Evolutionary conservation across 2,329 filamentous ascomycete species (phyloP), one percentile per base, ranked within the genome.

Genomic region (Aspergillus oerlinghausenensis): DNA sequence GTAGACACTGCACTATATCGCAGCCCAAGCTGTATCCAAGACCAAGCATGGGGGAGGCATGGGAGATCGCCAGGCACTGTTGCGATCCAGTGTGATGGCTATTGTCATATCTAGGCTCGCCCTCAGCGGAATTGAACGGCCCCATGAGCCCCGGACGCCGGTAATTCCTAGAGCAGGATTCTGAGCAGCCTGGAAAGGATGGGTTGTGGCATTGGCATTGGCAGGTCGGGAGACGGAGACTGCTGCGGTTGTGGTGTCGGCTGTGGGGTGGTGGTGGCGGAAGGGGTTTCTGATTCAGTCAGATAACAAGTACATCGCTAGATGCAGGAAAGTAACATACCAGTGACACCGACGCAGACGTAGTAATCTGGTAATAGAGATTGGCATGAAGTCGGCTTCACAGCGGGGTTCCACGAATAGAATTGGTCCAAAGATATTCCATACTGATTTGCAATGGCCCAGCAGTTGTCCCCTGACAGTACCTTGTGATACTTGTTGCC

Each of bases 401-500:
- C 26, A 26, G 47, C n/a, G 21, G 49, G 42, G 26, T 51, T 53
- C 52, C 50, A 55, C 4, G 28, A 9, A 40, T 55, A 52, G 43
- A 52, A 55, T 17, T 55, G 21, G 3, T 45, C 45, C 6, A 50
- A 19, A 11, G 51, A 23, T 25, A 57, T 50, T 17, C 40, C 48
- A 26, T 21, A 32, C 21, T 49, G 21, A 8, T 26, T n/a, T 25
- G 51, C 55, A 32, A 56, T 50, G 21, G 25, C 21, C 28, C 21
- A 29, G 23, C 51, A 57, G 19, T 26, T 43, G 38, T 57, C 55
- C 3, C 51, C 55, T 17, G 29, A 17, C 7, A 8, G 10, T 5
- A 56, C 55, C 14, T 48, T 50, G 25, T 56, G 32, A 50, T 50
- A 56, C 17, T 50, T 53, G 8, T 45, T 49, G 43, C 51, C 43